Percentiles rank a stretch among this genome's conserved stretches.
Evolutionary conservation across 345 rosid genomes (phyloP).

Genomic region (Brassica carinata): DNA sequence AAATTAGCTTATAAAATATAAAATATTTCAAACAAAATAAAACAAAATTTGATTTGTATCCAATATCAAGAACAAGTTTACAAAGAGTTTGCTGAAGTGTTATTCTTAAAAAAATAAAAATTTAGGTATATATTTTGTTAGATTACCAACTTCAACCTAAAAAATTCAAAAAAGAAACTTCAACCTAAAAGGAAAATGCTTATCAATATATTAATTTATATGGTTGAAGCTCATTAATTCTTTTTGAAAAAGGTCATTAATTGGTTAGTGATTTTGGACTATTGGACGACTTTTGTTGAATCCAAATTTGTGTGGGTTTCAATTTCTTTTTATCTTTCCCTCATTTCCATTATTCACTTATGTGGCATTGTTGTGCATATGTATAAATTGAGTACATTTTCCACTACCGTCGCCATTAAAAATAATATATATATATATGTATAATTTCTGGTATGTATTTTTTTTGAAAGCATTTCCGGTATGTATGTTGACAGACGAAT

Average conservation of each 20-base stretch:
- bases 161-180: too few species aligned
- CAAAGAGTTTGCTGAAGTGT: neutral
- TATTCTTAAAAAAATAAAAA: too few species aligned
- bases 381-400: neutral
- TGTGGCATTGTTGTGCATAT: neutral
- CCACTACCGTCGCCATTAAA: conserved; percentile 5
- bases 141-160: neutral
- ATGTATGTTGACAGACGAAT: conserved; percentile 1
- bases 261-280: neutral
- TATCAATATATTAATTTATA: neutral
- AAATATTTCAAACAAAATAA: neutral
- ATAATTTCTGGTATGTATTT: neutral
- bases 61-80: neutral
- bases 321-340: neutral
- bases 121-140: neutral
- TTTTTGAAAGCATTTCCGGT: neutral
- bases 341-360: neutral
- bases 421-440: neutral
- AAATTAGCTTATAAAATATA: neutral
- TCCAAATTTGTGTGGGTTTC: conserved; percentile 31
- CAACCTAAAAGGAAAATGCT: neutral
- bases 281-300: conserved; percentile 32
- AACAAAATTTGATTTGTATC: neutral
- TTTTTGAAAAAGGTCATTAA: neutral
- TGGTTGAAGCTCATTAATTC: neutral